phyloP scores from a whole-genome alignment of 176 grass and related monocot genomes.

The Zoysia japonica region DNA sequence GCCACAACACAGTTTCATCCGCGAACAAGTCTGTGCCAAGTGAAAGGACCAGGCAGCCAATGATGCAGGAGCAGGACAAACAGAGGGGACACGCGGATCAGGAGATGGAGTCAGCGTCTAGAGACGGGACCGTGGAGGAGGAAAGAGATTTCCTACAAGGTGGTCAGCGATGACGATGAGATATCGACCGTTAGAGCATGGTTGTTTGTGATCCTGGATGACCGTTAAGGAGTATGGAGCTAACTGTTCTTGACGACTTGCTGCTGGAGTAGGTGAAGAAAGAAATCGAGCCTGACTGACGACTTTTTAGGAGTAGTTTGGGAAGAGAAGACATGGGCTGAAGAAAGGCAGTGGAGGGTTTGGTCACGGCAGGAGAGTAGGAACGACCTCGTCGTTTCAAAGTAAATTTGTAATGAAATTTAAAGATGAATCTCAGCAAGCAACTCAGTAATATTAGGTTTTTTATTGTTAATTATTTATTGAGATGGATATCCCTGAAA shows the following conservation, averaged over 20 bases:
- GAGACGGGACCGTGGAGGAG: not conserved
- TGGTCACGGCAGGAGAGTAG: not conserved
- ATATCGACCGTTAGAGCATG: not conserved
- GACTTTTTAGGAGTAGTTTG: not conserved
- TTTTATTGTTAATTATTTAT: too few relatives aligned
- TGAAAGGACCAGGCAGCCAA: not conserved
- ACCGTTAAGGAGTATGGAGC: conserved; percentile 8
- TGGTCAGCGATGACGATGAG: conserved; percentile 14
- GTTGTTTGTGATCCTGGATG: not conserved
- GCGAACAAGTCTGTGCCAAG: conserved; percentile 31
- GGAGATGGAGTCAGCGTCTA: conserved; percentile 21
- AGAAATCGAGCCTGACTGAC: not conserved
- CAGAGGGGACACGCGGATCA: not conserved
- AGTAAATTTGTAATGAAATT: not conserved
- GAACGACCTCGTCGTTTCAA: not conserved
- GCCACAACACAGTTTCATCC: not conserved
- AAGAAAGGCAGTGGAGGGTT: not conserved
- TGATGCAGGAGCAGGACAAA: not conserved
- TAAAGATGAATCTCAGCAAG: not conserved
- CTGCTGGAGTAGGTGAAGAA: conserved; percentile 21
- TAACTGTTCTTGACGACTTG: conserved; percentile 32
- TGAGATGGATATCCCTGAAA: not conserved
- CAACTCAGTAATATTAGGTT: not conserved
- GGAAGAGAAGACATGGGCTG: conserved; percentile 5
- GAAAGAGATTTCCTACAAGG: not conserved